phyloP scores from a whole-genome alignment of 129 eudicot genomes.

The Gnaphalium uliginosum region DNA sequence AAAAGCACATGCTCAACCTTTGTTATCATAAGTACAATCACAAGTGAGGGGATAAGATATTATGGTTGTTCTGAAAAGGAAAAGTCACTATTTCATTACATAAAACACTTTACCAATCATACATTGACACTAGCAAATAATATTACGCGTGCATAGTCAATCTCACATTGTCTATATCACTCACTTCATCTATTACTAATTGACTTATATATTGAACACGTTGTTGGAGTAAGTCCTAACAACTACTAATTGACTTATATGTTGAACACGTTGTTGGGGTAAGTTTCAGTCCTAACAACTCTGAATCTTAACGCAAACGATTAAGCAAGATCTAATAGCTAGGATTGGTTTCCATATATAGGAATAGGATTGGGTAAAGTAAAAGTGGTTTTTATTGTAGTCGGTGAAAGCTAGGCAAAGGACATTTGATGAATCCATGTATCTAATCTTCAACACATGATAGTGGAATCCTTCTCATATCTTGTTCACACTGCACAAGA shows the following conservation, averaged over 20 bases:
- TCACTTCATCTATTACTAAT: too few species aligned
- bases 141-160: background rate
- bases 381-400: conserved; percentile 33
- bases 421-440: conserved; percentile 25
- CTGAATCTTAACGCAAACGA: too few species aligned
- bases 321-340: too few species aligned
- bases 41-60: conserved; percentile 35
- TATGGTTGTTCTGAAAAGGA: conserved; percentile 34
- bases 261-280: background rate
- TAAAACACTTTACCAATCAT: too few species aligned
- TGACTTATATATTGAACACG: background rate
- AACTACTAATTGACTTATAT: background rate
- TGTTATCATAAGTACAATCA: conserved; percentile 23
- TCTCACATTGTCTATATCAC: background rate
- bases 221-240: too few species aligned
- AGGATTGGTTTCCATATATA: too few species aligned
- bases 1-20: conserved; percentile 24
- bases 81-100: conserved; percentile 12
- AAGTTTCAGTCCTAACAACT: background rate
- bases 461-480: conserved; percentile 42
- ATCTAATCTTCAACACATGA: conserved; percentile 21
- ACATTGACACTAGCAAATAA: too few species aligned
- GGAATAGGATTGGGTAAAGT: conserved; percentile 12
- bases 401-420: conserved; percentile 33
- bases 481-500: conserved; percentile 32